Percentiles rank a stretch among this genome's conserved stretches.
These are phyloP conservation scores for Ophiocordyceps australis DNA, from an alignment of 2,329 filamentous ascomycete genomes.

Conservation along the genomic window DNA sequence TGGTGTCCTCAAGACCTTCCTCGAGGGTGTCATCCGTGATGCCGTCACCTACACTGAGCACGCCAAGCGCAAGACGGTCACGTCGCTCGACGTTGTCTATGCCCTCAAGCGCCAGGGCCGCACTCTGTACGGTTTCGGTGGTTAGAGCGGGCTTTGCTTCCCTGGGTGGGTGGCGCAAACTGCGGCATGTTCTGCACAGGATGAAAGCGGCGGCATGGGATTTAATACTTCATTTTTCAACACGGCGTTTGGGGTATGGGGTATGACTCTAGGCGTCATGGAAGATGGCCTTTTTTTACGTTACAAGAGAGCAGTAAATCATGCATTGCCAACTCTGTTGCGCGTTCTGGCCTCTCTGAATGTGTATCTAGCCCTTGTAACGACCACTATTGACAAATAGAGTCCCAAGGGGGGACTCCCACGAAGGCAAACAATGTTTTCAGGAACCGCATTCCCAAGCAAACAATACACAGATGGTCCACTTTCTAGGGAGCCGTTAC, in stretches of 20 bases:
- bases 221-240: constrained; percentile 4
- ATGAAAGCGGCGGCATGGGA: neutral
- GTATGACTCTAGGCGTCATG: constrained; percentile 14
- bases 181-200: neutral
- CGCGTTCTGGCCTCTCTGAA: too few species aligned
- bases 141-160: constrained; percentile 35
- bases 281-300: constrained; percentile 11
- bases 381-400: too few species aligned
- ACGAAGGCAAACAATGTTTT: too few species aligned
- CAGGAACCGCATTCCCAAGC: too few species aligned
- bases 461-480: too few species aligned
- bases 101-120: constrained; percentile 52
- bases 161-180: neutral
- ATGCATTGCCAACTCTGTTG: constrained; percentile 9
- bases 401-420: too few species aligned
- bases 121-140: constrained; percentile 79
- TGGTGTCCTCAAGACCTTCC: constrained; percentile 62
- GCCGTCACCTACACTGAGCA: constrained; percentile 66
- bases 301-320: constrained; percentile 2
- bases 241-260: constrained; percentile 12
- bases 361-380: too few species aligned
- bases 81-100: constrained; percentile 49
- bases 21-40: constrained; percentile 59
- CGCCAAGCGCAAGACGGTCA: constrained; percentile 69
- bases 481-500: too few species aligned